phyloP scores from a whole-genome alignment of 805 yeast genomes.

The Metschnikowia shivogae region DNA sequence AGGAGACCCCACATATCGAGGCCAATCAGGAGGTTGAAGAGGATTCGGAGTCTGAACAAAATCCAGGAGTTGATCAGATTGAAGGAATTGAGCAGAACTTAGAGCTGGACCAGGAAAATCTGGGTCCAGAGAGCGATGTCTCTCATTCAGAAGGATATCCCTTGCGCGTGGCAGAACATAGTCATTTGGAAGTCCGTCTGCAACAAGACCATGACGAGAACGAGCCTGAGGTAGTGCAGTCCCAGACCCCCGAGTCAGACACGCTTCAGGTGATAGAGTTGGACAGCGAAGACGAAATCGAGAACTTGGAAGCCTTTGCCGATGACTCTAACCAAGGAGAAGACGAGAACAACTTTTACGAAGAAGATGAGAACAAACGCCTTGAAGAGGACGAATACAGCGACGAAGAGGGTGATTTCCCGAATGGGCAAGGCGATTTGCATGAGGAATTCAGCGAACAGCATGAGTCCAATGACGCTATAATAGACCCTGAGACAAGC shows the following conservation, averaged over 20 bases:
- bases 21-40: neutral
- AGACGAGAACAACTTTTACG: neutral
- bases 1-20: neutral
- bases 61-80: neutral
- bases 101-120: no score
- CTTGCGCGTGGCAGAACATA: no score
- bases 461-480: neutral
- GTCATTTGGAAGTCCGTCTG: no score
- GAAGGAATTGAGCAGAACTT: neutral
- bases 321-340: conserved; percentile 4
- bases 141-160: no score
- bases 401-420: neutral
- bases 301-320: conserved; percentile 20
- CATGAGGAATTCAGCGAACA: neutral
- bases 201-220: neutral
- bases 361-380: no score
- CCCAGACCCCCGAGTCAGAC: neutral
- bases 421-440: neutral
- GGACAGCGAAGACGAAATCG: conserved; percentile 25
- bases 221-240: neutral
- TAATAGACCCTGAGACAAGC: conserved; percentile 17
- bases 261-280: conserved; percentile 12
- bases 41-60: neutral
- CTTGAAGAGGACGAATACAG: no score
- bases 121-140: no score